phyloP scores from a whole-genome alignment of 164 flowering plant species.

The Sextonia rubra region DNA sequence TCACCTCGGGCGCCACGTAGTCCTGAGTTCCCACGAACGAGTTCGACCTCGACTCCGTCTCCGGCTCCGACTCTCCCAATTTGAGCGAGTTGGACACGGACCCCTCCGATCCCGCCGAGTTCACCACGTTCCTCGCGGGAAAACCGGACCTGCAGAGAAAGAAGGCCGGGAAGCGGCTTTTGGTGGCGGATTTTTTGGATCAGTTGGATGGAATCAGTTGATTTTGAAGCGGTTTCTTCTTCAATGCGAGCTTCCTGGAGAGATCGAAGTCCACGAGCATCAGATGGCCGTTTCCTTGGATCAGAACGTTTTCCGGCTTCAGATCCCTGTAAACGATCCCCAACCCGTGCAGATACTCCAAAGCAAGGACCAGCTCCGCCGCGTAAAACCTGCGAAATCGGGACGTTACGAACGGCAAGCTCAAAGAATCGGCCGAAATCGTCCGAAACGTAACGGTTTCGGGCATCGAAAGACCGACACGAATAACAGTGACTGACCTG shows the following conservation, averaged over 20 bases:
- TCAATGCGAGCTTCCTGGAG: conserved; percentile 44
- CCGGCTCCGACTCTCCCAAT: conserved; percentile 10
- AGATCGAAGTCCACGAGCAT: conserved; percentile 95
- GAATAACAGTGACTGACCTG: conserved; percentile 38
- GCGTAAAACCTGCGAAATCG: conserved; percentile 59
- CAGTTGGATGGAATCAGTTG: neutral
- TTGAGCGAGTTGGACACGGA: neutral
- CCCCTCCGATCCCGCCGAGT: neutral
- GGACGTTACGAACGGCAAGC: neutral
- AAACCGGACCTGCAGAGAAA: conserved; percentile 27
- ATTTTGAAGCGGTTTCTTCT: conserved; percentile 26
- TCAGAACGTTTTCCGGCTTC: conserved; percentile 84
- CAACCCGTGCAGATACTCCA: conserved; percentile 70
- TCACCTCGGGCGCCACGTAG: conserved; percentile 88
- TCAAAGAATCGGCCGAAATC: neutral
- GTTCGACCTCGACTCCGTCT: conserved; percentile 57
- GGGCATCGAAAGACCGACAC: neutral
- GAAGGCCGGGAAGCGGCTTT: conserved; percentile 18
- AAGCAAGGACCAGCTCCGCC: conserved; percentile 72
- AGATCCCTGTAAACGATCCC: conserved; percentile 89
- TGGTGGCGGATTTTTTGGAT: conserved; percentile 11
- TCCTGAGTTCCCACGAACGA: conserved; percentile 98
- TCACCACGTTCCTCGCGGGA: conserved; percentile 20
- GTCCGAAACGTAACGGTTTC: neutral
- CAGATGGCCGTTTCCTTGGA: conserved; percentile 75